Conservation (phyloP, 1,139 yeast species). For the Geotrichum cucujoidarum region DNA sequence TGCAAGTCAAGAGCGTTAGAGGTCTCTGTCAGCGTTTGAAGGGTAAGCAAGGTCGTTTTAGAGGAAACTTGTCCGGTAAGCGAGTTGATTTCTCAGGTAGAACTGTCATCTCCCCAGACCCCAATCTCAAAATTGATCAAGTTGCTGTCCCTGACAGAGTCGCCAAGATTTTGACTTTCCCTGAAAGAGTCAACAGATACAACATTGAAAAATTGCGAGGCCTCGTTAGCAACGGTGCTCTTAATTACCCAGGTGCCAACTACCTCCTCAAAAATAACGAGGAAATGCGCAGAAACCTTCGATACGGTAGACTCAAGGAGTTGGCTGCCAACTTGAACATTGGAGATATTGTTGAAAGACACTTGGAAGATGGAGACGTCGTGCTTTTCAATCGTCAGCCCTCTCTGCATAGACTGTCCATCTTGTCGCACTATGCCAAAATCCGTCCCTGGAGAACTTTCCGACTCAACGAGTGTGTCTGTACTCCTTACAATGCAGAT, state of each 20-base stretch:
- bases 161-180: constrained; percentile 92
- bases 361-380: constrained; percentile 93
- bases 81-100: constrained; percentile 98
- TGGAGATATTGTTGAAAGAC: constrained; percentile 97
- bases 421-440: constrained; percentile 91
- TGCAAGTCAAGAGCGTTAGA: constrained; percentile 74
- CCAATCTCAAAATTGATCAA: constrained; percentile 88
- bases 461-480: constrained; percentile 95
- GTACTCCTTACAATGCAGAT: constrained; percentile 99
- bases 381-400: constrained; percentile 98
- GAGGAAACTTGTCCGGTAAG: constrained; percentile 97
- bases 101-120: constrained; percentile 98
- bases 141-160: constrained; percentile 98
- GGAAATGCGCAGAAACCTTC: constrained; percentile 76
- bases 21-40: constrained; percentile 96
- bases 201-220: constrained; percentile 71
- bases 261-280: constrained; percentile 80
- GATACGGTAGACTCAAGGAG: constrained; percentile 80
- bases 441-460: constrained; percentile 98
- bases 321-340: constrained; percentile 70
- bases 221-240: constrained; percentile 79
- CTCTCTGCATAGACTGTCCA: constrained; percentile 88
- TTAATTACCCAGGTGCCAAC: constrained; percentile 93
- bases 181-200: constrained; percentile 89
- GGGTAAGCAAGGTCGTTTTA: constrained; percentile 97